Evolutionary conservation across 176 grass and related monocot species (phyloP), one percentile per base, ranked within the genome.

Genomic region (Aegilops bicornis): DNA sequence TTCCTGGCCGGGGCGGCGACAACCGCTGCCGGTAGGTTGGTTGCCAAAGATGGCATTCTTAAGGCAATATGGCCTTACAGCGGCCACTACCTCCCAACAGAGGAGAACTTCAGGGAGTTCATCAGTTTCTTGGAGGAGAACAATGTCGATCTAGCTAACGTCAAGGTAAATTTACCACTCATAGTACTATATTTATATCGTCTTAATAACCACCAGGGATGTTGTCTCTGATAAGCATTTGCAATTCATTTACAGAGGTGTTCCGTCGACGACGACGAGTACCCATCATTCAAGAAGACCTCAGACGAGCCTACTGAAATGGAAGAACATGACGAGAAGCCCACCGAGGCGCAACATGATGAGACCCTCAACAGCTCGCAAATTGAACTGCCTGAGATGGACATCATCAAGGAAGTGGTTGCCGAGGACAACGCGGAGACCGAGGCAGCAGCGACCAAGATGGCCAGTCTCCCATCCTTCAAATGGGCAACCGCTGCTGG

Each of bases 21-120:
- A 58, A 97, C 90, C 2, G 90, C 97, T 39, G 94, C 97, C 48
- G 97, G 97, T 40, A 89, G 97, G 85, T 79, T 99, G 64, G 92
- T 99, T 20, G 90, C 90, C 64, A 81, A 94, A 69, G 89, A 97
- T 31, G 97, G 94, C 12, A 78, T 82, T 78, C 90, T 99, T 79
- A 60, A 90, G 94, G 97, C 94, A 7, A 99, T 99, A 56, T 99
- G 94, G 97, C 97, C 97, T n/a, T 99, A 99, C 52, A 99, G 97
- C 29, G 97, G 97, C 24, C 97, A 99, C 73, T 99, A 99, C 73
- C 90, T 94, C 43, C 97, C 97, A 3, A 99, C 94, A 5, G 94
- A 99, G 33, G 94, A 99, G 40, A 96, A 99, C 65, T 99, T 99
- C 32, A 86, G 87, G 22, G 97, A 99, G 92, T 94, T 99, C 86